phyloP scores from a whole-genome alignment of 305 asterid species.

The Lippia alba region DNA sequence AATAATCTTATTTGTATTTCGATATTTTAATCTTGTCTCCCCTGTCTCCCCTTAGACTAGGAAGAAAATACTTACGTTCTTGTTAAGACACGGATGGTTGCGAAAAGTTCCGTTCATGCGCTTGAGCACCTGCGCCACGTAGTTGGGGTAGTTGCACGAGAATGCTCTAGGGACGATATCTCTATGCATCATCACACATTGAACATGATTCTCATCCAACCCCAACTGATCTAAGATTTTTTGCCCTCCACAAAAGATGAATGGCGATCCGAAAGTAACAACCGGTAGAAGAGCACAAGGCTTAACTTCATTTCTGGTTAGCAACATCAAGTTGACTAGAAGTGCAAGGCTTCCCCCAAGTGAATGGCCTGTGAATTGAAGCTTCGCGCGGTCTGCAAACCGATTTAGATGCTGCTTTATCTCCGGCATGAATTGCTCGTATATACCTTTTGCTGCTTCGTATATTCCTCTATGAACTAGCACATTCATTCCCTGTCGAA shows the following conservation, averaged over 20 bases:
- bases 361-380: constrained; percentile 89
- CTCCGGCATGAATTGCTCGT: constrained; percentile 80
- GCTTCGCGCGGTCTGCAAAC: constrained; percentile 72
- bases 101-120: constrained; percentile 70
- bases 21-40: too few species aligned
- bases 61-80: constrained; percentile 53
- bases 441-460: constrained; percentile 93
- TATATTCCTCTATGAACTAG: constrained; percentile 89
- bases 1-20: too few species aligned
- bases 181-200: constrained; percentile 81
- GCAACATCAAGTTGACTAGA: constrained; percentile 75
- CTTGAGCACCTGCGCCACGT: constrained; percentile 70
- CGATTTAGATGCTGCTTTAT: constrained; percentile 59
- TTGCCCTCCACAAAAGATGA: constrained; percentile 79
- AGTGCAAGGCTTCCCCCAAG: constrained; percentile 94
- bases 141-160: constrained; percentile 82
- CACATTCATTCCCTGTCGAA: constrained; percentile 66
- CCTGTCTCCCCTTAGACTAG: too few species aligned
- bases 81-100: constrained; percentile 80
- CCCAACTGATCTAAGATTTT: constrained; percentile 67
- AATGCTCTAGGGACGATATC: constrained; percentile 90
- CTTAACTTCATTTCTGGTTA: constrained; percentile 53
- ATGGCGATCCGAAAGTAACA: constrained; percentile 90
- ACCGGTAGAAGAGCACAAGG: constrained; percentile 75
- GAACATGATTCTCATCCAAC: constrained; percentile 69